These are phyloP conservation scores for Plantago lanceolata DNA, from an alignment of 305 asterid genomes.

Conservation along the genomic window DNA sequence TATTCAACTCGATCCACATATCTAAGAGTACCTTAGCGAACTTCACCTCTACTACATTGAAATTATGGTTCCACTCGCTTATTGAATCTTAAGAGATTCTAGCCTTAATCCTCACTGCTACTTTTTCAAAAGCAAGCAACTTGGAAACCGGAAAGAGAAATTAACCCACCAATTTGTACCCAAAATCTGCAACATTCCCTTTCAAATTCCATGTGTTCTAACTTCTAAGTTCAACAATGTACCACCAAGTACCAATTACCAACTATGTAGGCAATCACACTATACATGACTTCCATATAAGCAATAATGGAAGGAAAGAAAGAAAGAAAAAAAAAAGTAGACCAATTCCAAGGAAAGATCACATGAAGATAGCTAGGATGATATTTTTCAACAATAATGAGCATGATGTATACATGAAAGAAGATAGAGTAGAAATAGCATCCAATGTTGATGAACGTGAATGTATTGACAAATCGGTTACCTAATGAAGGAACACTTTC, in stretches of 20 bases:
- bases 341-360: background rate
- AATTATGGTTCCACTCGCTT: too few species aligned
- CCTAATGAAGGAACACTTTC: slow-evolving; percentile 6
- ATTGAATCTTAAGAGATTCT: too few species aligned
- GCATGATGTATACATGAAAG: too few species aligned
- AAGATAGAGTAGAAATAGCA: background rate
- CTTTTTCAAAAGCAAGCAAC: background rate
- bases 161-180: background rate
- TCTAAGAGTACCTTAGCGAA: too few species aligned
- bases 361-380: background rate
- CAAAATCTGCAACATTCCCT: background rate
- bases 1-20: too few species aligned
- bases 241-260: background rate
- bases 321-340: background rate
- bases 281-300: too few species aligned
- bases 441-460: slow-evolving; percentile 6
- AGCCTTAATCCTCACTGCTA: too few species aligned
- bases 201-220: background rate
- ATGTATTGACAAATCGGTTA: slow-evolving; percentile 1
- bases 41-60: too few species aligned
- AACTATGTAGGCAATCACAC: background rate
- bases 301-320: too few species aligned
- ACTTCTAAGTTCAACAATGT: background rate
- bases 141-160: too few species aligned
- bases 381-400: background rate